Evolutionary conservation across 169 alveolate species (phyloP).

Genomic region (Pseudocohnilembus persalinus): DNA sequence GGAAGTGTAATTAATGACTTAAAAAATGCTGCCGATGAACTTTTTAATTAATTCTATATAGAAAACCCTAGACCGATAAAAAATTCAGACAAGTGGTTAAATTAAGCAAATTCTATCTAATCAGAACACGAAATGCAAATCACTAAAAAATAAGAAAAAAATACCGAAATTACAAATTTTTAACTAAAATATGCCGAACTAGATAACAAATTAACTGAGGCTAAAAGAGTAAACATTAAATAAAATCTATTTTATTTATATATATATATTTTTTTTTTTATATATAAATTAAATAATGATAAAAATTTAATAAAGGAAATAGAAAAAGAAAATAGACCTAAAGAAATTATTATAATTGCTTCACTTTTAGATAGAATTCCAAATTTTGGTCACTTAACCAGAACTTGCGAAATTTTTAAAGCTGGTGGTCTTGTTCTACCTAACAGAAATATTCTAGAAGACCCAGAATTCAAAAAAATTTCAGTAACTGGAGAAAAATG

Average conservation of each 20-base stretch:
- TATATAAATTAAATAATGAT: too few relatives aligned
- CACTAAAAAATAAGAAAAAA: background rate
- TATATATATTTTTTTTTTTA: too few relatives aligned
- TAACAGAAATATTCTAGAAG: conserved; percentile 50
- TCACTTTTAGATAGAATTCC: conserved; percentile 73
- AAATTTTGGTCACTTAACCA: conserved; percentile 66
- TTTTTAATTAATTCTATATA: too few relatives aligned
- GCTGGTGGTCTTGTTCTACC: conserved; percentile 61
- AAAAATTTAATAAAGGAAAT: too few relatives aligned
- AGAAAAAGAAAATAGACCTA: too few relatives aligned
- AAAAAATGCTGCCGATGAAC: background rate
- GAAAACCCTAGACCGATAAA: background rate
- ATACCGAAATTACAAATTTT: too few relatives aligned
- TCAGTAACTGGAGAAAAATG: conserved; percentile 70
- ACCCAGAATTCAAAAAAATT: conserved; percentile 50
- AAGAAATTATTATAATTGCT: conserved; percentile 65
- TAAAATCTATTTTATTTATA: too few relatives aligned
- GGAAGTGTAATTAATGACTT: background rate
- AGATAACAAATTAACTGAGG: background rate
- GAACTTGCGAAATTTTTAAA: conserved; percentile 80
- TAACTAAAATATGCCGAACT: background rate
- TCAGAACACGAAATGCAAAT: background rate
- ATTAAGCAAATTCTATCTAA: background rate
- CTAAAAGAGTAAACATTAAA: too few relatives aligned
- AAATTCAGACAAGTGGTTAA: background rate